Base-by-base conservation (phyloP, 2,329 filamentous ascomycete genomes). In the Cladosporium sp. region DNA sequence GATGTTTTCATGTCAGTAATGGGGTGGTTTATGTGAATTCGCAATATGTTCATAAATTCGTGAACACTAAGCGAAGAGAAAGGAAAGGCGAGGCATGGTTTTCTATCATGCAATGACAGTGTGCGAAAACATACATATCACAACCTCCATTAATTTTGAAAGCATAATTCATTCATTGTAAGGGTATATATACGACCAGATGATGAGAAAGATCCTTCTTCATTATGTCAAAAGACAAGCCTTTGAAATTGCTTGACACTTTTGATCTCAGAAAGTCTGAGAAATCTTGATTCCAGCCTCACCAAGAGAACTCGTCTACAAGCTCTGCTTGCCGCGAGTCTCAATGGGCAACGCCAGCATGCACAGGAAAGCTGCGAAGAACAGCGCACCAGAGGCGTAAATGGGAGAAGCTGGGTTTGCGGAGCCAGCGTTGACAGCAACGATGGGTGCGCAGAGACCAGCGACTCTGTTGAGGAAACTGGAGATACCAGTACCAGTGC, bases 401-500 rank as follows among this genome's bases (percentile, higher is more conserved):
- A 82, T 80, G 0, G 80, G 80, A 1, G 78, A 77, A 30, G 75
- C 76, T 0, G 80, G 79, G 65, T 79, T 77, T 4, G 73, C 71
- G 6, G 64, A 66, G 2, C 77, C 78, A 14, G 78, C 78, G 60
- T 80, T 76, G 38, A 80, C 77, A 0, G 90, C 90, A 30, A 92
- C 80, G 12, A 92, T 81, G 0, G 90, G 90, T 0, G 90, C 90
- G 71, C 88, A 81, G 12, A 92, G 80, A 5, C 90, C 90, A 5
- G 86, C 85, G 49, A 90, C 74, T 44, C 90, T 82, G 76, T 92
- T 92, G 67, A 92, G 77, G 73, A 91, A 90, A 74, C 87, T 90
- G 26, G 88, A 87, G 58, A 92, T 88, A 51, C 90, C 90, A 0
- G 87, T 90, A 6, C 89, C 90, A 0, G 89, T 90, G 5, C 90